phyloP scores from a whole-genome alignment of 2,329 filamentous ascomycete genomes.

The Trichoderma semiorbis region DNA sequence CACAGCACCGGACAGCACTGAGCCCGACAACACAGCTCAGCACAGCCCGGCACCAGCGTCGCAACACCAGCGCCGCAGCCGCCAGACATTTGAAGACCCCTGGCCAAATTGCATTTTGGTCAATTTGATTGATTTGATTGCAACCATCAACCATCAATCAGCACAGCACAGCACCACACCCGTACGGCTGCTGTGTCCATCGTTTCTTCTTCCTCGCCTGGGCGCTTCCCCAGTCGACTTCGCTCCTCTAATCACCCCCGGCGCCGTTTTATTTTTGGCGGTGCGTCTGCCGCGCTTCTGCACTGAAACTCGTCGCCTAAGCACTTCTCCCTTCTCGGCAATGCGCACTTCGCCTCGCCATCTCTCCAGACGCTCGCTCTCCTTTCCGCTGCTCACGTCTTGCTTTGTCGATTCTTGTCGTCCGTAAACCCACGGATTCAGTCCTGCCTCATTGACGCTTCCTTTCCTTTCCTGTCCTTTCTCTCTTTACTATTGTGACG shows the following conservation, averaged over 20 bases:
- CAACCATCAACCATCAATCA: neutral
- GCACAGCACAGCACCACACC: neutral
- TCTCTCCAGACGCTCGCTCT: neutral
- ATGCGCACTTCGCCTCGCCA: constrained; percentile 2
- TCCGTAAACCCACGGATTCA: neutral
- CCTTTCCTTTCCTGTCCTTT: neutral
- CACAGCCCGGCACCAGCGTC: neutral
- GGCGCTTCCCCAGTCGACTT: neutral
- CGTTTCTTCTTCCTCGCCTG: neutral
- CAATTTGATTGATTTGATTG: neutral
- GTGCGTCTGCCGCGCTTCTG: constrained; percentile 8
- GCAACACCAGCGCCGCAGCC: neutral
- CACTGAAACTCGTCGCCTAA: constrained; percentile 12
- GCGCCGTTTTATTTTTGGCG: constrained; percentile 8
- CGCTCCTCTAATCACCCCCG: neutral
- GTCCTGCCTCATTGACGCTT: neutral
- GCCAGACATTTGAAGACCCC: neutral
- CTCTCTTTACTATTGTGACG: neutral
- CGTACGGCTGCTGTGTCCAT: too few species aligned
- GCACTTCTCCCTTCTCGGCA: neutral
- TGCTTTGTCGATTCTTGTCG: neutral
- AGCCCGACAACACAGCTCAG: neutral
- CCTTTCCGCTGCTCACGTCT: constrained; percentile 1
- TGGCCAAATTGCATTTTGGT: neutral
- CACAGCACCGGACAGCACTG: neutral